These are phyloP conservation scores for Tranzscheliella williamsii DNA, from an alignment of 1,284 basidiomycete genomes.

Conservation along the genomic window DNA sequence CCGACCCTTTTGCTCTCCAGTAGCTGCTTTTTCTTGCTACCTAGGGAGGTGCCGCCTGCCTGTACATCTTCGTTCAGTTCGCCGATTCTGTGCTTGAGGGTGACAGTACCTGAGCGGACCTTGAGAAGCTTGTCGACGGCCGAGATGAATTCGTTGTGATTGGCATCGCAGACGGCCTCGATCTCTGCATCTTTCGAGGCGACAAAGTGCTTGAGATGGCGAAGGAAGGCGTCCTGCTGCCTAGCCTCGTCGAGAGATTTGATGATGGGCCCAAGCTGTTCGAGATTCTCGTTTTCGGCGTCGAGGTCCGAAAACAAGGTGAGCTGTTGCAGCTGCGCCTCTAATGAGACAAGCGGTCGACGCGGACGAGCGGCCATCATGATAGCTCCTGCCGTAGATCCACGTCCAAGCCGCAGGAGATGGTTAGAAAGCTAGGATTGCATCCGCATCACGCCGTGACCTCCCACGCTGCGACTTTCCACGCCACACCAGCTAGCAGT, in stretches of 20 bases:
- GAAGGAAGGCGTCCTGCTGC: constrained; percentile 88
- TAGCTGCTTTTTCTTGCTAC: constrained; percentile 49
- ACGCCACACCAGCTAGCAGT: no score
- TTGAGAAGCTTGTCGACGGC: constrained; percentile 93
- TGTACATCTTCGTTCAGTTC: constrained; percentile 68
- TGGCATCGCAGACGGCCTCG: constrained; percentile 89
- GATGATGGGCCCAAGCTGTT: constrained; percentile 61
- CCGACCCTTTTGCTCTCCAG: constrained; percentile 89
- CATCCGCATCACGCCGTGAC: no score
- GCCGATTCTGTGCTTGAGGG: constrained; percentile 66
- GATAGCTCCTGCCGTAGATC: no score
- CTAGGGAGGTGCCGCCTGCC: constrained; percentile 49
- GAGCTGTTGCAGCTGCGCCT: constrained; percentile 58
- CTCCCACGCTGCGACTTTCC: no score
- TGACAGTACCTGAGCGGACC: constrained; percentile 74
- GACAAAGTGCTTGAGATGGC: constrained; percentile 81
- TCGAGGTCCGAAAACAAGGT: constrained; percentile 59
- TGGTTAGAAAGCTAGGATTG: no score
- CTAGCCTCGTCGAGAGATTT: constrained; percentile 76
- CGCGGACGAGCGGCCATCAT: constrained; percentile 35
- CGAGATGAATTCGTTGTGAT: constrained; percentile 96
- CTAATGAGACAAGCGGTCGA: constrained; percentile 53
- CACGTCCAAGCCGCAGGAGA: no score
- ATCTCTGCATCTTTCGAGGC: constrained; percentile 94
- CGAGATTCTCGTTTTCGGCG: constrained; percentile 54